Conservation (phyloP, 2,329 filamentous ascomycete genomes). For the Macrophomina phaseolina region DNA sequence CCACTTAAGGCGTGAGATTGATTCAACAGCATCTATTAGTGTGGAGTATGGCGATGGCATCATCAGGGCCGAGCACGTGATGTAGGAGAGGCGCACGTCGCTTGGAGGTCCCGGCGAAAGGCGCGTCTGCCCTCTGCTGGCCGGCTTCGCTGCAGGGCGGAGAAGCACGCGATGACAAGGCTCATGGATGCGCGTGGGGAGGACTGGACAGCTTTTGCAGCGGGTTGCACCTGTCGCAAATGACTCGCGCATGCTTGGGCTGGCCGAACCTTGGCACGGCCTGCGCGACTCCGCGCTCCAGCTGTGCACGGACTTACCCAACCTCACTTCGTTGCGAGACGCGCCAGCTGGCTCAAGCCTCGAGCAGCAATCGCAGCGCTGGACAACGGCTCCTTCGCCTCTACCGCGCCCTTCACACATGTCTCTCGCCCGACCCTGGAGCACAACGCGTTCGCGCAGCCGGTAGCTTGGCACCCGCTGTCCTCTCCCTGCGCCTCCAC, state of each 20-base stretch:
- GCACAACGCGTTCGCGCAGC: conserved; percentile 27
- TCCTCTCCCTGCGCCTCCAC: conserved; percentile 27
- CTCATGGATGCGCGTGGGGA: conserved; percentile 25
- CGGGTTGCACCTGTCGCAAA: too few species aligned
- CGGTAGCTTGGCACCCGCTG: conserved; percentile 27
- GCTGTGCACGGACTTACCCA: conserved; percentile 6
- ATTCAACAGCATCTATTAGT: conserved; percentile 11
- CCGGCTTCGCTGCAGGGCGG: conserved; percentile 1
- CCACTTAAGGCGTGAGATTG: conserved; percentile 13
- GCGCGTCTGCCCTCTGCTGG: not conserved
- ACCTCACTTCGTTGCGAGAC: conserved; percentile 19
- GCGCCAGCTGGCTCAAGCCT: conserved; percentile 21
- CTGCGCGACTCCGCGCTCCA: too few species aligned
- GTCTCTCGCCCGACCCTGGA: conserved; percentile 20
- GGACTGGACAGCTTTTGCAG: not conserved
- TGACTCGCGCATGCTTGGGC: too few species aligned
- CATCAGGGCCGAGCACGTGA: conserved; percentile 23
- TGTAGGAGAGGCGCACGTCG: not conserved
- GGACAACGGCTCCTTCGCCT: not conserved
- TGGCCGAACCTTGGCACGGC: too few species aligned
- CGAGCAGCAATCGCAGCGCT: conserved; percentile 17
- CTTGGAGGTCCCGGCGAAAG: not conserved
- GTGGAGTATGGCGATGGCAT: conserved; percentile 20
- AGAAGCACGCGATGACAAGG: conserved; percentile 16
- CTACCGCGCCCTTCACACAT: conserved; percentile 16